phyloP scores from a whole-genome alignment of 1,284 basidiomycete genomes.

The Rhizoctonia solani region DNA sequence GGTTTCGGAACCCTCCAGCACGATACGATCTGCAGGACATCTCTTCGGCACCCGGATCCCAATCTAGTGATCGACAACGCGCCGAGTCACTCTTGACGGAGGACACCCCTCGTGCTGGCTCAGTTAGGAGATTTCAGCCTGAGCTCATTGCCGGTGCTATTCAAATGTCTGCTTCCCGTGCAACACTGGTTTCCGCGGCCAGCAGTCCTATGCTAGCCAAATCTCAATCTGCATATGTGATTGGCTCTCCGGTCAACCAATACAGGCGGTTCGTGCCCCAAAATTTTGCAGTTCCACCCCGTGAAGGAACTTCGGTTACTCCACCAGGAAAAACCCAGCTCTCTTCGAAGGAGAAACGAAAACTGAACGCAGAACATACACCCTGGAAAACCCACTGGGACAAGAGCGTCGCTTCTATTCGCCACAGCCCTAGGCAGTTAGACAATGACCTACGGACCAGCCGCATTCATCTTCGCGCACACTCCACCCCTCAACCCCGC shows the following conservation, averaged over 20 bases:
- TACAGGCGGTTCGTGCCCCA: constrained; percentile 18
- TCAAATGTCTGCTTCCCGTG: constrained; percentile 3
- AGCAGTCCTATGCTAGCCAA: constrained; percentile 29
- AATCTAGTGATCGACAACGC: background rate
- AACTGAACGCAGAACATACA: background rate
- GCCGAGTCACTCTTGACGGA: background rate
- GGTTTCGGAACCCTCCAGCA: background rate
- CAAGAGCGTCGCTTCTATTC: background rate
- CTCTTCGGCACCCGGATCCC: background rate
- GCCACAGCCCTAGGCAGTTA: background rate
- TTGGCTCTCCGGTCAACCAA: constrained; percentile 19
- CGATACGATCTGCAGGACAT: background rate
- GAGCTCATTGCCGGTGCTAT: constrained; percentile 2
- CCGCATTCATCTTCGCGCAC: constrained; percentile 4
- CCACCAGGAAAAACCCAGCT: background rate
- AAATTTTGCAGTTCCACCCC: background rate
- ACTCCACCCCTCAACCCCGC: constrained; percentile 1
- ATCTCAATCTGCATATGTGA: constrained; percentile 17
- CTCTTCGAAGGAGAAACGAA: background rate
- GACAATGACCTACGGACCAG: background rate
- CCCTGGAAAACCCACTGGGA: background rate
- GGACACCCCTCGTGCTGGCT: constrained; percentile 24
- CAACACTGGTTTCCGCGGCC: constrained; percentile 9
- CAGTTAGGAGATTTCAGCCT: constrained; percentile 7
- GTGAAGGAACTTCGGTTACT: background rate